phyloP scores from a whole-genome alignment of 768 basidiomycete species.

The Leucosporidium scottii region DNA sequence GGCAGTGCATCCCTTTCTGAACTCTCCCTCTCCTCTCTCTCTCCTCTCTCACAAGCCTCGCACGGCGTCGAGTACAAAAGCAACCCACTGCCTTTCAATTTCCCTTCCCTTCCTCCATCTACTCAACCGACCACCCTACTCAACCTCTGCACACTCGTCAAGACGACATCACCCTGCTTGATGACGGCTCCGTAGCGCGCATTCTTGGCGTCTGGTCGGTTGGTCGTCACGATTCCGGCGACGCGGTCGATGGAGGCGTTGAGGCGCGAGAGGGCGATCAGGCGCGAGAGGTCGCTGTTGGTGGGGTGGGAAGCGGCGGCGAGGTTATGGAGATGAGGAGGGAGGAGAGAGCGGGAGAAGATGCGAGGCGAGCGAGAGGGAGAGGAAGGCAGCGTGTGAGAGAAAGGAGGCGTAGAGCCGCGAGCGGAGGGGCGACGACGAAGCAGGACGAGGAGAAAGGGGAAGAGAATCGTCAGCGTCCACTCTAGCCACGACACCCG shows the following conservation, averaged over 20 bases:
- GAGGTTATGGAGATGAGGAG: too few species aligned
- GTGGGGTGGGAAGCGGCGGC: neutral
- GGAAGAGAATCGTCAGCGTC: neutral
- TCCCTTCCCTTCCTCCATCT: slow-evolving; percentile 7
- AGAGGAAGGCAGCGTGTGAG: neutral
- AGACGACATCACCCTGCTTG: slow-evolving; percentile 79
- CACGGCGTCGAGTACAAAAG: too few species aligned
- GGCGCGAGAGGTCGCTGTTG: slow-evolving; percentile 74
- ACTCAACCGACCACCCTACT: slow-evolving; percentile 71
- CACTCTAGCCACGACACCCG: too few species aligned
- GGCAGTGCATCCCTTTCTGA: too few species aligned
- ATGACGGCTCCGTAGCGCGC: slow-evolving; percentile 89
- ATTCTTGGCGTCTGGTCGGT: slow-evolving; percentile 65
- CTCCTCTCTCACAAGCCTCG: too few species aligned
- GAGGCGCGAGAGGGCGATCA: slow-evolving; percentile 79
- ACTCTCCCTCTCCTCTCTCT: too few species aligned
- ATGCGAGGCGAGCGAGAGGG: neutral
- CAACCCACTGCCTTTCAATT: too few species aligned
- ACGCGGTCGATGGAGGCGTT: slow-evolving; percentile 91
- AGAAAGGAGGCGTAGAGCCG: neutral
- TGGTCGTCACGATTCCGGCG: slow-evolving; percentile 87
- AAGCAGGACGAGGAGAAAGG: neutral
- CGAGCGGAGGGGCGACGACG: neutral
- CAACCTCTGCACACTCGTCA: slow-evolving; percentile 78
- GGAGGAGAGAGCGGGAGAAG: neutral